Evolutionary conservation across 1,139 yeast genomes (phyloP).

Genomic region (Candida buenavistaensis): DNA sequence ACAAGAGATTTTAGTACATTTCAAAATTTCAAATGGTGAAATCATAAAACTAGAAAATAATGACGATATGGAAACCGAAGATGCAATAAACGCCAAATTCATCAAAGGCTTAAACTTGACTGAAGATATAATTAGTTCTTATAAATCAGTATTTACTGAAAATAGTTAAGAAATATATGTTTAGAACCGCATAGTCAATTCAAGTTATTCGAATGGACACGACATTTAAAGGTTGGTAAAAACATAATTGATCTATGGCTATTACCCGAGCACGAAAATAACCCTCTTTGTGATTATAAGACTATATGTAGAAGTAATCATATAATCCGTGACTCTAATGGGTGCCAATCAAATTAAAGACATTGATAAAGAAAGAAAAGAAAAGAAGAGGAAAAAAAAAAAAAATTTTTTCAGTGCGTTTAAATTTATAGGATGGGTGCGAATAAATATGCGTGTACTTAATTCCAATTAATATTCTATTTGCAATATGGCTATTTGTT

Average conservation of each 20-base stretch:
- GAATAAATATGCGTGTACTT: slow-evolving; percentile 1
- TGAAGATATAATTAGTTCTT: slow-evolving; percentile 29
- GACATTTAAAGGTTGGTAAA: slow-evolving; percentile 62
- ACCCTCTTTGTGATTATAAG: slow-evolving; percentile 41
- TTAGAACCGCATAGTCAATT: slow-evolving; percentile 64
- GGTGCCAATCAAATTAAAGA: slow-evolving; percentile 77
- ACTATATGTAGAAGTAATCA: slow-evolving; percentile 51
- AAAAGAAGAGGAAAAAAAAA: slow-evolving; percentile 23
- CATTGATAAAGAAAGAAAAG: slow-evolving; percentile 55
- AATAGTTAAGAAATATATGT: slow-evolving; percentile 17
- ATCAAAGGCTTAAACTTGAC: slow-evolving; percentile 29
- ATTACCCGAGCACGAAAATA: slow-evolving; percentile 83
- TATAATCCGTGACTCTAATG: slow-evolving; percentile 86
- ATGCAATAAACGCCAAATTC: slow-evolving; percentile 17
- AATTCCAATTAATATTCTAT: too few relatives aligned
- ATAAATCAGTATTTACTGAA: slow-evolving; percentile 15
- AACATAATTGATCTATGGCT: slow-evolving; percentile 69
- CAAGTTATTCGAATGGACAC: slow-evolving; percentile 47
- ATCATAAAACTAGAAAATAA: slow-evolving; percentile 10
- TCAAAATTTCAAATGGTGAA: slow-evolving; percentile 34
- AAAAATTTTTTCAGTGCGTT: slow-evolving; percentile 11
- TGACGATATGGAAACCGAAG: slow-evolving; percentile 24
- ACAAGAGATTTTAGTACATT: slow-evolving; percentile 17
- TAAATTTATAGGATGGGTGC: slow-evolving; percentile 2
- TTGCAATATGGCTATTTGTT: too few relatives aligned